Conservation (phyloP, 257 asterid species). For the Capsicum pubescens region DNA sequence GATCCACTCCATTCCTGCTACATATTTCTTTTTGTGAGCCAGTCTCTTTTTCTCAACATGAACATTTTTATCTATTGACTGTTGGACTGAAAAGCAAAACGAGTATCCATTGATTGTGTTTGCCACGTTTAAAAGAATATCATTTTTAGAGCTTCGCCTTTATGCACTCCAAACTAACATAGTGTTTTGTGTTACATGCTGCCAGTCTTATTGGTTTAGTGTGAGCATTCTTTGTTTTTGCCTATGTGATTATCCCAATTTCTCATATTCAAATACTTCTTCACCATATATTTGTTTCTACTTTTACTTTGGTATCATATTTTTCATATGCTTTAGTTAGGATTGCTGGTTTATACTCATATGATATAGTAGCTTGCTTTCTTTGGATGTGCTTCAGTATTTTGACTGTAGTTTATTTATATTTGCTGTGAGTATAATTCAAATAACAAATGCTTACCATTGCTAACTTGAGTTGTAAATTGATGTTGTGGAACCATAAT, state of each 20-base stretch:
- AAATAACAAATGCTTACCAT: conserved; percentile 17
- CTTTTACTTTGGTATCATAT: not conserved
- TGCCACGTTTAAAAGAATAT: not conserved
- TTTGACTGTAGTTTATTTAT: not conserved
- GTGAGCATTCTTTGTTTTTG: not conserved
- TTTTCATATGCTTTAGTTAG: conserved; percentile 21
- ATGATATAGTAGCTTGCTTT: conserved; percentile 8
- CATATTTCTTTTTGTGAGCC: not conserved
- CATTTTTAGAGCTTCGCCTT: conserved; percentile 3
- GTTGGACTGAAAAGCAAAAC: not conserved
- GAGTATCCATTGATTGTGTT: not conserved
- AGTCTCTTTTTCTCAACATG: not conserved
- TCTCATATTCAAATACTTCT: not conserved
- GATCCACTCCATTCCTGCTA: conserved; percentile 15
- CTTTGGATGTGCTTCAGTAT: conserved; percentile 7
- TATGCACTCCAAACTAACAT: not conserved
- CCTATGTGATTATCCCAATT: not conserved
- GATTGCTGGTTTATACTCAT: not conserved
- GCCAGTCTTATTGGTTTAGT: not conserved
- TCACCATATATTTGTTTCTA: conserved; percentile 14
- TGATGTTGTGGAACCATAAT: not conserved
- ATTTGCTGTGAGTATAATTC: conserved; percentile 7
- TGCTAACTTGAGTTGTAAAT: conserved; percentile 20
- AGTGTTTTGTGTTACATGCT: not conserved
- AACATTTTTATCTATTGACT: not conserved